Conservation (phyloP, 306 rosid species). For the Cucumis cinereus region DNA sequence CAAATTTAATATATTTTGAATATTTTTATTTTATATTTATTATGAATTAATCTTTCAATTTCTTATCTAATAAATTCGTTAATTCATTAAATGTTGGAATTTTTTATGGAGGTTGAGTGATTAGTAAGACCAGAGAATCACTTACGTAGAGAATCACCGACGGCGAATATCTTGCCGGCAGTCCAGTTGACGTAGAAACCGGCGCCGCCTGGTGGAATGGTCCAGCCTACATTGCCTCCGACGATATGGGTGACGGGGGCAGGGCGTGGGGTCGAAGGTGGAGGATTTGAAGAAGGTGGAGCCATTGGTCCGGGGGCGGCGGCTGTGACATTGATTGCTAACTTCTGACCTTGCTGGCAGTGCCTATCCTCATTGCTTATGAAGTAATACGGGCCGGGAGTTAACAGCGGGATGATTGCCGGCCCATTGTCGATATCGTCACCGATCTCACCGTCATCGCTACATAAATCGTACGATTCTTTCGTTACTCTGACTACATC, state of each 20-base stretch:
- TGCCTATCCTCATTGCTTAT: neutral
- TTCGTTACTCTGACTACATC: neutral
- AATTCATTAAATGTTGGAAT: too few relatives aligned
- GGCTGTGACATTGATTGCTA: neutral
- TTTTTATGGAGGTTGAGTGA: too few relatives aligned
- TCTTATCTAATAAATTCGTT: too few relatives aligned
- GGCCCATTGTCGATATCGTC: neutral
- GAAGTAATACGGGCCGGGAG: neutral
- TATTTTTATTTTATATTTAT: too few relatives aligned
- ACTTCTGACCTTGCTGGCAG: neutral
- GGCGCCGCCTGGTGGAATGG: neutral
- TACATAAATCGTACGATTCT: neutral
- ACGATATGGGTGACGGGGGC: conserved; percentile 21
- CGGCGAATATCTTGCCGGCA: neutral
- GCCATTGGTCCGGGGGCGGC: neutral
- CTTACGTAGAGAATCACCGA: conserved; percentile 21
- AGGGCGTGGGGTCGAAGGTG: neutral
- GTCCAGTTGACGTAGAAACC: conserved; percentile 23
- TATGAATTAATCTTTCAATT: too few relatives aligned
- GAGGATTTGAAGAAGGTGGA: neutral
- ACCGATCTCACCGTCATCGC: conserved; percentile 3
- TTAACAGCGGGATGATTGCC: neutral
- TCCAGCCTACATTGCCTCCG: conserved; percentile 26
- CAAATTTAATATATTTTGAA: too few relatives aligned
- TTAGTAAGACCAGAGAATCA: too few relatives aligned